Percentiles rank a stretch among this genome's conserved stretches.
Conservation (phyloP, 768 basidiomycete genomes). For the Hypsizygus marmoreus region DNA sequence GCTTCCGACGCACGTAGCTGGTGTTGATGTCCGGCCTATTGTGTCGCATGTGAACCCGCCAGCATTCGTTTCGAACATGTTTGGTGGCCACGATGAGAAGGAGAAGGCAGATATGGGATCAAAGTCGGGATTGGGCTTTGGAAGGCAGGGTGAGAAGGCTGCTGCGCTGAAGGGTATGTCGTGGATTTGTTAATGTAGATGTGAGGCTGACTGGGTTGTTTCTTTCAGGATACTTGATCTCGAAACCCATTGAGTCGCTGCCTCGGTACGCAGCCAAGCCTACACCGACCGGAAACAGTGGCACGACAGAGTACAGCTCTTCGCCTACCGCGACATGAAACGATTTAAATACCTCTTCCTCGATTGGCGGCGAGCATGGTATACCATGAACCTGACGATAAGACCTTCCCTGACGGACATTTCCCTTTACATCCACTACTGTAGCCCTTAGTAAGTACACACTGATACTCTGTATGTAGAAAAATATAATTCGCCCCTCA, state of each 20-base stretch:
- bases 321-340: neutral
- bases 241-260: conserved; percentile 61
- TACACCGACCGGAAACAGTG: conserved; percentile 12
- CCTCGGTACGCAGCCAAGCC: conserved; percentile 56
- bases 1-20: conserved; percentile 52
- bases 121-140: conserved; percentile 73
- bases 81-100: conserved; percentile 20
- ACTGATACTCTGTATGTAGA: no score
- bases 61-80: conserved; percentile 39
- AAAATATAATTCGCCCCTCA: no score
- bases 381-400: no score
- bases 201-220: conserved; percentile 5
- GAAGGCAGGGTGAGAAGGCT: conserved; percentile 74
- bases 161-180: conserved; percentile 59
- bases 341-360: neutral
- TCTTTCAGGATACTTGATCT: conserved; percentile 51
- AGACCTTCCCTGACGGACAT: no score
- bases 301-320: conserved; percentile 7
- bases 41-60: conserved; percentile 31
- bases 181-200: conserved; percentile 4
- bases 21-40: conserved; percentile 35
- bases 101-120: conserved; percentile 7
- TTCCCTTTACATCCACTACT: no score
- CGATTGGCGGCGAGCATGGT: neutral
- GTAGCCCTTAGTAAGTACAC: no score